phyloP scores from a whole-genome alignment of 2,329 filamentous ascomycete genomes.

The Colletotrichum lentis region DNA sequence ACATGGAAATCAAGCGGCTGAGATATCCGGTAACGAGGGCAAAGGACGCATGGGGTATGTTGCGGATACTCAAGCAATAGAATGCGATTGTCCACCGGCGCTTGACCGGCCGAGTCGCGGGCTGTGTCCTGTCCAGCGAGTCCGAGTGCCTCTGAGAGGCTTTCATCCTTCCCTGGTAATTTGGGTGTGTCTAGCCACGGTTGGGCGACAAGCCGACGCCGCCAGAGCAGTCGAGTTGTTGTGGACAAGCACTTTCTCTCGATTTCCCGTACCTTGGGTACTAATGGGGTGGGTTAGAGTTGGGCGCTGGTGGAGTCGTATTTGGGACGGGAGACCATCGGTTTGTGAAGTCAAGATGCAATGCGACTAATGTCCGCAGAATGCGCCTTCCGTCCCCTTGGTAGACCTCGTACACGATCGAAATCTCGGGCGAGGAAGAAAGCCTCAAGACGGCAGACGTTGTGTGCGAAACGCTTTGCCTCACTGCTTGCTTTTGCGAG shows the following conservation, averaged over 20 bases:
- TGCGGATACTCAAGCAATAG: not conserved
- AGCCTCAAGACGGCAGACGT: not conserved
- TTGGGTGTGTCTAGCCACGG: not conserved
- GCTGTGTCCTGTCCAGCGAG: not conserved
- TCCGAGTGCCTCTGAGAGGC: not conserved
- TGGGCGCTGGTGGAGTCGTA: constrained; percentile 18
- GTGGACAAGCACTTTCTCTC: not conserved
- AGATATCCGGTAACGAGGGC: not conserved
- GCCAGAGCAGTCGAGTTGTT: not conserved
- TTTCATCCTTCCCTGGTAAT: not conserved
- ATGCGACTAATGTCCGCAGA: not conserved
- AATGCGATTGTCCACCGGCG: not conserved
- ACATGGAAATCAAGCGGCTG: not conserved
- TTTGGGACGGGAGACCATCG: not conserved
- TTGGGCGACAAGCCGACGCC: constrained; percentile 3
- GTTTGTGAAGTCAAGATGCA: not conserved
- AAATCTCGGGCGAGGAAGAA: not conserved
- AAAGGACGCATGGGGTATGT: not conserved
- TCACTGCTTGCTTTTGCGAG: constrained; percentile 3
- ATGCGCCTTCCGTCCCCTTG: not conserved
- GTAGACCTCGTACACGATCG: not conserved
- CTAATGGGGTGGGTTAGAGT: not conserved
- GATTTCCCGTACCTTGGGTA: not conserved
- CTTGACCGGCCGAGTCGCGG: not conserved
- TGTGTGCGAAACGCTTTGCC: not conserved